Conservation (phyloP, 192 early-diverging fungal genomes). For the Dispira simplex region DNA sequence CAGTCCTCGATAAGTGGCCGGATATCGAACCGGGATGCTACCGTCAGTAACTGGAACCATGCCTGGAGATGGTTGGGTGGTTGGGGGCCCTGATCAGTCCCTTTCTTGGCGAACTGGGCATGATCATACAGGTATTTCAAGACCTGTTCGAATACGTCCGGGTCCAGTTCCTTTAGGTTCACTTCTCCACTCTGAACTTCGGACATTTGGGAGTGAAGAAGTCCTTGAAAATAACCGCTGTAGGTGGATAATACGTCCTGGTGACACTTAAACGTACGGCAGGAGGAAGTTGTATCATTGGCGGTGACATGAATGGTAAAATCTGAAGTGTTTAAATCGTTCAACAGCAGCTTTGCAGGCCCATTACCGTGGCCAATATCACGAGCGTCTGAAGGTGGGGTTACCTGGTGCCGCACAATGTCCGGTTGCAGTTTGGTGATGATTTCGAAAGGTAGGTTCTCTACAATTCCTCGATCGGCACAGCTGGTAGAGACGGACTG, state of each 20-base stretch:
- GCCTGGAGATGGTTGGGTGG: too few relatives aligned
- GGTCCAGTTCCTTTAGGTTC: not conserved
- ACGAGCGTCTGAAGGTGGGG: not conserved
- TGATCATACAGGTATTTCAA: not conserved
- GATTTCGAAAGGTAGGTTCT: conserved; percentile 25
- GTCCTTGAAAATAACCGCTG: not conserved
- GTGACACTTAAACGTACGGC: not conserved
- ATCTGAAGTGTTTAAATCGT: not conserved
- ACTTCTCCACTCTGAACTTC: too few relatives aligned
- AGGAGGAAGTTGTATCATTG: not conserved
- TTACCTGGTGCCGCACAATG: conserved; percentile 3
- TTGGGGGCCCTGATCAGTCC: not conserved
- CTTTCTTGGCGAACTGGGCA: not conserved
- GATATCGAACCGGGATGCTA: not conserved
- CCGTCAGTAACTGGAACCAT: not conserved
- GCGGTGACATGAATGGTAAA: not conserved
- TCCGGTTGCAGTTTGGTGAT: conserved; percentile 22
- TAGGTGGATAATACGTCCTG: not conserved
- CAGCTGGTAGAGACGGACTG: conserved; percentile 17
- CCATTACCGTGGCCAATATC: not conserved
- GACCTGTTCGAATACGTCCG: not conserved
- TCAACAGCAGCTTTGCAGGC: not conserved
- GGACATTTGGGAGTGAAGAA: too few relatives aligned
- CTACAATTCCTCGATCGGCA: conserved; percentile 16
- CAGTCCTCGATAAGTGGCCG: conserved; percentile 1